Evolutionary conservation across 2,329 filamentous ascomycete genomes (phyloP).

Genomic region (Xylaria polymorpha): DNA sequence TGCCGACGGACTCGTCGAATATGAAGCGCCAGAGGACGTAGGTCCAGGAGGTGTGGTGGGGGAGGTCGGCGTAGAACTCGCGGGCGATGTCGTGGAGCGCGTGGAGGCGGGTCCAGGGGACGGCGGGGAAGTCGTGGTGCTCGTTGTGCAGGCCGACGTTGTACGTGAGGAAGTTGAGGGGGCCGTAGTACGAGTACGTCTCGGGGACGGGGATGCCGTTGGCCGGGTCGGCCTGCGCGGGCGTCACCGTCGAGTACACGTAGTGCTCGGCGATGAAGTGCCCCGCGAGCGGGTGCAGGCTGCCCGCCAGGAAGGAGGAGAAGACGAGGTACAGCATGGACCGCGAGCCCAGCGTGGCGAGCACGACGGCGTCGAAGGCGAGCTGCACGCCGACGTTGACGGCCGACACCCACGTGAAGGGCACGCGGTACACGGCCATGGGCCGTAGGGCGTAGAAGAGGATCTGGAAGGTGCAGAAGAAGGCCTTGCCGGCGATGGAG

Average conservation of each 20-base stretch:
- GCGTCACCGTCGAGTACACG: slow-evolving; percentile 75
- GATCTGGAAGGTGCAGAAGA: slow-evolving; percentile 99
- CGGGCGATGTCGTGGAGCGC: slow-evolving; percentile 80
- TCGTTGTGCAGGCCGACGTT: slow-evolving; percentile 99
- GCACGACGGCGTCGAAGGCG: slow-evolving; percentile 78
- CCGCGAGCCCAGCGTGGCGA: slow-evolving; percentile 69
- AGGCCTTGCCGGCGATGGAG: slow-evolving; percentile 94
- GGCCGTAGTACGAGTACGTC: slow-evolving; percentile 97
- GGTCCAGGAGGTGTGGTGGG: slow-evolving; percentile 88
- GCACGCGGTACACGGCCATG: slow-evolving; percentile 91
- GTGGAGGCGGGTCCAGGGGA: slow-evolving; percentile 91
- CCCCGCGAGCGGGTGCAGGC: slow-evolving; percentile 91
- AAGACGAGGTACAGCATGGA: slow-evolving; percentile 85
- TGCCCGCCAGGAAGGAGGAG: slow-evolving; percentile 93
- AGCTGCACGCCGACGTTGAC: slow-evolving; percentile 84
- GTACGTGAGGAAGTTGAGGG: slow-evolving; percentile 91
- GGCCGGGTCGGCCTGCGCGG: slow-evolving; percentile 65
- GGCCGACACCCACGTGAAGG: slow-evolving; percentile 85
- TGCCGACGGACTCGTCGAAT: slow-evolving; percentile 85
- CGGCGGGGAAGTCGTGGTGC: slow-evolving; percentile 97
- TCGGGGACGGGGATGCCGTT: slow-evolving; percentile 80
- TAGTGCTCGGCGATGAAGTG: slow-evolving; percentile 99
- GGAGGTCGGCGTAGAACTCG: slow-evolving; percentile 92
- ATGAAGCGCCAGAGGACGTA: slow-evolving; percentile 97
- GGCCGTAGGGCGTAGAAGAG: slow-evolving; percentile 97